Conservation (phyloP, 73 alveolate species). For the Diophrys appendiculata region DNA sequence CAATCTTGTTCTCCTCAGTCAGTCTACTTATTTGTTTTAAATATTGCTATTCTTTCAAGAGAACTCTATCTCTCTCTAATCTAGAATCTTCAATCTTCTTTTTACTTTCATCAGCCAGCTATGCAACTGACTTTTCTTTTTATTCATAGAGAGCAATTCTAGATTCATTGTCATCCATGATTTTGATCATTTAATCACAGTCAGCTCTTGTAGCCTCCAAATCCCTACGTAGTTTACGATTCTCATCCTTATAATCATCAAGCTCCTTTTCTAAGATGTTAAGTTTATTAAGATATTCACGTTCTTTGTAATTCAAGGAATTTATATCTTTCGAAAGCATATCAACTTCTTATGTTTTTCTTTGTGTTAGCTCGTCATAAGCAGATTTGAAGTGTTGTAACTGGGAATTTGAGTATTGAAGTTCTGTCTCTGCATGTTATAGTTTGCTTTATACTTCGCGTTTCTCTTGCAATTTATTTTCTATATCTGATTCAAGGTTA, state of each 20-base stretch:
- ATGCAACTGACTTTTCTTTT: conserved; percentile 48
- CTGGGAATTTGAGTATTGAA: conserved; percentile 14
- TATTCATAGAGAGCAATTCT: conserved; percentile 51
- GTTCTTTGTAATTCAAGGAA: background rate
- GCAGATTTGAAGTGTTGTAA: conserved; percentile 16
- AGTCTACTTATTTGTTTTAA: conserved; percentile 53
- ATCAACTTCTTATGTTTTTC: conserved; percentile 34
- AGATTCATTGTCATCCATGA: conserved; percentile 55
- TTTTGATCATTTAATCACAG: conserved; percentile 49
- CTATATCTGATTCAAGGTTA: conserved; percentile 9
- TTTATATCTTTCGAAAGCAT: conserved; percentile 33
- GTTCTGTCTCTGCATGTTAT: conserved; percentile 11
- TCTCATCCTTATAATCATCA: conserved; percentile 16
- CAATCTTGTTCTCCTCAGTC: conserved; percentile 42
- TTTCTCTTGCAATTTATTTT: conserved; percentile 7
- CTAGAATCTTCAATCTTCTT: conserved; percentile 62
- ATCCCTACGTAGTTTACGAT: conserved; percentile 28
- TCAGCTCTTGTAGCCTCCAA: conserved; percentile 63
- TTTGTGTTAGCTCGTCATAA: conserved; percentile 32
- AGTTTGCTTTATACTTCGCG: background rate
- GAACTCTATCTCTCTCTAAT: conserved; percentile 58
- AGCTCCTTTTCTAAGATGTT: conserved; percentile 27
- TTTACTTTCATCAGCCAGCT: conserved; percentile 53
- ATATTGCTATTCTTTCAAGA: conserved; percentile 64
- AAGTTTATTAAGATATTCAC: conserved; percentile 13